A percentile compares a stretch with the other conserved stretches of the same genome.
Conservation (phyloP, 225 moss, liverwort and hornwort genomes). For the Asterella californica region DNA sequence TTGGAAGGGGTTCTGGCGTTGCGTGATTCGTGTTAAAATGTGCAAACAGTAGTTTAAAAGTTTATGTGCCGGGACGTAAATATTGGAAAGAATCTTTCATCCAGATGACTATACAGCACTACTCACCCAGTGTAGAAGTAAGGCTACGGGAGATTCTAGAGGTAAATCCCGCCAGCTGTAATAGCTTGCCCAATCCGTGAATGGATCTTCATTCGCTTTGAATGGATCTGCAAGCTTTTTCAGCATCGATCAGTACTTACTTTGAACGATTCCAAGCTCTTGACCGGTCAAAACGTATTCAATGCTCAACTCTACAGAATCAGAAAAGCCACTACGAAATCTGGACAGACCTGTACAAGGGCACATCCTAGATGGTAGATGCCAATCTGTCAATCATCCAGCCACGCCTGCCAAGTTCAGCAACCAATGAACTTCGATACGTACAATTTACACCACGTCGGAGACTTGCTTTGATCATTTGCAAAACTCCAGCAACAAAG, state of each 20-base stretch:
- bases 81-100: background rate
- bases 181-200: conserved; percentile 60
- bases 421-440: conserved; percentile 11
- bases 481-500: no score
- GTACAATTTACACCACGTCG: background rate
- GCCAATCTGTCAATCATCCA: conserved; percentile 45
- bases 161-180: conserved; percentile 69
- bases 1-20: no score
- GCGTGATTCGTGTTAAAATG: no score
- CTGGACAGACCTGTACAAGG: conserved; percentile 58
- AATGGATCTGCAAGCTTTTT: conserved; percentile 36
- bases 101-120: background rate
- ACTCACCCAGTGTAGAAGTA: conserved; percentile 72
- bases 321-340: background rate
- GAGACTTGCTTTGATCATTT: no score
- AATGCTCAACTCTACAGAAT: background rate
- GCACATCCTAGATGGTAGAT: conserved; percentile 52
- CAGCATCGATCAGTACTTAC: background rate
- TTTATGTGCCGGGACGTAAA: no score
- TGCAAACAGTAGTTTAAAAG: no score
- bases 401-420: conserved; percentile 31
- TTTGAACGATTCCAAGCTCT: background rate
- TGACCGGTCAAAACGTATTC: background rate
- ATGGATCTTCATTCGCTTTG: background rate
- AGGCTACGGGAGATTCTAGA: conserved; percentile 73